Evolutionary conservation across 2,329 filamentous ascomycete genomes (phyloP).

Genomic region (Ophiostoma australiae): DNA sequence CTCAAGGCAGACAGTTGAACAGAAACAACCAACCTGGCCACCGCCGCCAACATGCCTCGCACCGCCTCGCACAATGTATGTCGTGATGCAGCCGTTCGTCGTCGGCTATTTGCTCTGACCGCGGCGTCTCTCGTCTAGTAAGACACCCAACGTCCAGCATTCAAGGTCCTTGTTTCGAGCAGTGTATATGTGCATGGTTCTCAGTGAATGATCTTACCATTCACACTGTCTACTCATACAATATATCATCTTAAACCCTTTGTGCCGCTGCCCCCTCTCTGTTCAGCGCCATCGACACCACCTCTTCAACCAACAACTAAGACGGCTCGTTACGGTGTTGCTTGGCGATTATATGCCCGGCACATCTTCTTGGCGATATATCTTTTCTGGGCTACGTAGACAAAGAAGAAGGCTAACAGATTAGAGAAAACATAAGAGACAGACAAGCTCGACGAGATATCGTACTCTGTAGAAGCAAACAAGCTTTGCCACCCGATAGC

Average conservation of each 20-base stretch:
- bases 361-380: conserved; percentile 2
- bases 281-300: neutral
- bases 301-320: neutral
- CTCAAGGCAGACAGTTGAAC: neutral
- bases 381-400: neutral
- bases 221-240: too few relatives aligned
- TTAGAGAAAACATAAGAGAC: neutral
- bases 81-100: neutral
- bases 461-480: neutral
- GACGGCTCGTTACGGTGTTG: neutral
- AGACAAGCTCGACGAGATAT: neutral
- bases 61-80: neutral
- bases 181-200: neutral
- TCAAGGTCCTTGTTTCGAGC: neutral
- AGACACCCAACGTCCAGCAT: neutral
- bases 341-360: neutral
- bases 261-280: neutral
- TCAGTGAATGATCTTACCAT: too few relatives aligned
- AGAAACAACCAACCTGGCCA: neutral
- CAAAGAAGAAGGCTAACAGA: neutral
- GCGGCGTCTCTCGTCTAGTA: neutral
- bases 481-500: conserved; percentile 11
- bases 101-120: neutral
- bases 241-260: neutral
- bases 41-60: neutral